These are phyloP conservation scores for Hyaloscypha finlandica DNA, from an alignment of 495 filamentous ascomycete species.

Conservation along the genomic window DNA sequence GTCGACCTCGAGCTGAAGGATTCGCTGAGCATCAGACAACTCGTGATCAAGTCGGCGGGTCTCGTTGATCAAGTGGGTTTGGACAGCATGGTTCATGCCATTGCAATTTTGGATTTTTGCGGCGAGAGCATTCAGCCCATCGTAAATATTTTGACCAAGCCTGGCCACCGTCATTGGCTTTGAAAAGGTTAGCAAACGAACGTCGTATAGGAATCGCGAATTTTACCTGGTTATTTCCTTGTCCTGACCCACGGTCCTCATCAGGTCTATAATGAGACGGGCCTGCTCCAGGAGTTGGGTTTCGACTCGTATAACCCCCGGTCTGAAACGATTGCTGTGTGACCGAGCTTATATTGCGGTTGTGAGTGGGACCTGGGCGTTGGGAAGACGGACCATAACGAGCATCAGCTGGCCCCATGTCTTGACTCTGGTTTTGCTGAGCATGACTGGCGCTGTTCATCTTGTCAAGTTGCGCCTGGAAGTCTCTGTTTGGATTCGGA, in stretches of 20 bases:
- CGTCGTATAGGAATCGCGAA: neutral
- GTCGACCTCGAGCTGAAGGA: constrained; percentile 16
- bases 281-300: neutral
- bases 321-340: neutral
- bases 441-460: constrained; percentile 17
- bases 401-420: neutral
- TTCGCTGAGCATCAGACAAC: constrained; percentile 18
- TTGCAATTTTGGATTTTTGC: neutral
- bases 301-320: neutral
- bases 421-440: neutral
- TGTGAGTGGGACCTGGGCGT: neutral
- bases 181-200: constrained; percentile 31
- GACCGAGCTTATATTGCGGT: neutral
- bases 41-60: constrained; percentile 17
- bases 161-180: constrained; percentile 37
- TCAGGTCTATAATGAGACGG: neutral
- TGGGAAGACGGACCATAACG: neutral
- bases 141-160: constrained; percentile 9
- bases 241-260: neutral
- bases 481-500: constrained; percentile 14
- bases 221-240: neutral
- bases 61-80: constrained; percentile 11
- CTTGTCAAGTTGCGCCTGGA: constrained; percentile 3
- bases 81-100: constrained; percentile 7
- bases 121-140: constrained; percentile 6